Evolutionary conservation across 192 early-diverging fungal species (phyloP), one percentile per base, ranked within the genome.

Genomic region (Podila epicladia): DNA sequence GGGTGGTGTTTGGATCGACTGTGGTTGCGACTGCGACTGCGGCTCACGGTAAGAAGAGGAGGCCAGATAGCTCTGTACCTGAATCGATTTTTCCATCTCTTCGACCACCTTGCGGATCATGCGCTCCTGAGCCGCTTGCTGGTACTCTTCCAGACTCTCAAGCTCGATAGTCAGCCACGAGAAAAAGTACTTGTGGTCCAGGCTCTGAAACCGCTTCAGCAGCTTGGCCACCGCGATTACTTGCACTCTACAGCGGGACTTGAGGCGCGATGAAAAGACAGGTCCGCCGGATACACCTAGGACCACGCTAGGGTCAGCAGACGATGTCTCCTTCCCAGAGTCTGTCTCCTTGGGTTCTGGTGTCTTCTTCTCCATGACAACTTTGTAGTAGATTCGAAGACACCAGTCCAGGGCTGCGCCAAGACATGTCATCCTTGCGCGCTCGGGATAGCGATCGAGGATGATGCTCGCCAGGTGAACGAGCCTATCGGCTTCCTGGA

Each of bases 321-420:
- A 31, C 19, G 22, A 31, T 9, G 38, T 1, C 29, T 26, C 58
- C n/a, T 58, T 26, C n/a, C 60, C 24, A 26, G 35, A 8, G 5
- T 4, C 35, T 37, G 22, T n/a, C 6, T 69, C 13, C 29, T 38
- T 50, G 31, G 32, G 12, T 5, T 24, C 13, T n/a, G 32, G 4
- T 12, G 20, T 65, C n/a, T 8, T 48, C 28, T 62, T 67, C 58
- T 80, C 77, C 62, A 49, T 60, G 3, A 73, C 28, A 20, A 80
- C 62, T 17, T 80, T 80, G 37, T 73, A 37, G 45, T 80, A 80
- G 24, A 80, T 80, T 48, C 77, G 37, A n/a, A 80, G 66, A 45
- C 77, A 80, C 77, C 77, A 80, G 48, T 65, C 77, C 57, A 80
- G 9, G 17, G 65, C 77, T 3, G 71, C 65, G 0, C 71, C 71